These are phyloP conservation scores for Tulasnella sp. DNA, from an alignment of 768 basidiomycete genomes.

Conservation along the genomic window DNA sequence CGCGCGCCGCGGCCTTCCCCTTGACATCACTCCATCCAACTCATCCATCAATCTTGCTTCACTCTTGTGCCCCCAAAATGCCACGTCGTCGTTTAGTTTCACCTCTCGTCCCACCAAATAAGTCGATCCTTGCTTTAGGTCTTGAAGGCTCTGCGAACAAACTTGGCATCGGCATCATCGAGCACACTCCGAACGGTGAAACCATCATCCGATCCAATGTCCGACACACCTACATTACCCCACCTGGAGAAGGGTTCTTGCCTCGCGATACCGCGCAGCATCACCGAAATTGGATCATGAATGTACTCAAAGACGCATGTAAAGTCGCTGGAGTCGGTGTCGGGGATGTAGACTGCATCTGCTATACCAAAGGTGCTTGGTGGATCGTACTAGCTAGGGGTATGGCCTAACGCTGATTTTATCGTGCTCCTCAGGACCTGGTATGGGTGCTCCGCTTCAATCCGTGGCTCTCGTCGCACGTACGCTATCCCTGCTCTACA, in stretches of 20 bases:
- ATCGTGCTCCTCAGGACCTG: constrained; percentile 70
- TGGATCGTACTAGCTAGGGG: neutral
- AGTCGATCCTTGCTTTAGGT: constrained; percentile 71
- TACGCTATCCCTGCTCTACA: constrained; percentile 78
- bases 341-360: constrained; percentile 86
- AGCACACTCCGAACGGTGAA: constrained; percentile 65
- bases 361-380: constrained; percentile 89
- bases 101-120: constrained; percentile 23
- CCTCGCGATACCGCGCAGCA: constrained; percentile 94
- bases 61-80: neutral
- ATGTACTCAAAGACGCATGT: constrained; percentile 74
- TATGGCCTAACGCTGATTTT: neutral
- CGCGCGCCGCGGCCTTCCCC: neutral
- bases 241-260: constrained; percentile 95
- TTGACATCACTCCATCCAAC: neutral
- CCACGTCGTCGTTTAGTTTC: neutral
- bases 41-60: neutral
- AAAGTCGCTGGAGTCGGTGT: constrained; percentile 63
- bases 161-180: constrained; percentile 88
- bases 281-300: constrained; percentile 87
- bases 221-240: constrained; percentile 98
- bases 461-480: constrained; percentile 92
- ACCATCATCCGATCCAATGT: constrained; percentile 83
- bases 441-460: constrained; percentile 96
- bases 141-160: constrained; percentile 99